phyloP scores from a whole-genome alignment of 2,329 filamentous ascomycete species.

The Zasmidium citrigriseum region DNA sequence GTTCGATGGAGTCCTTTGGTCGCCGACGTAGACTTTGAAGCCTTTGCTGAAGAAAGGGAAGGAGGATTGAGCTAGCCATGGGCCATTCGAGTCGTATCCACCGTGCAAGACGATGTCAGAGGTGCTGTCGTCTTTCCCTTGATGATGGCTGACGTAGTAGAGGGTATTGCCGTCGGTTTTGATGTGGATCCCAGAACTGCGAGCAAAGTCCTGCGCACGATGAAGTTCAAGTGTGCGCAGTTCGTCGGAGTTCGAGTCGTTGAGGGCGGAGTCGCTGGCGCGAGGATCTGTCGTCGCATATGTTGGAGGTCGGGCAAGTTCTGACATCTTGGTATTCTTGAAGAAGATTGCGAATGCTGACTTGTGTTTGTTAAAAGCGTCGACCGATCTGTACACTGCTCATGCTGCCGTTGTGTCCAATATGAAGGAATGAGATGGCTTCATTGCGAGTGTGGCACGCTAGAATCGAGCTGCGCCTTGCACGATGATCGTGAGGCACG shows the following conservation, averaged over 20 bases:
- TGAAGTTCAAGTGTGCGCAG: not conserved
- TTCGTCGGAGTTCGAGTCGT: not conserved
- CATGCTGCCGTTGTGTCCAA: not conserved
- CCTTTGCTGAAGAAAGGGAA: constrained; percentile 16
- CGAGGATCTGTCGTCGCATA: not conserved
- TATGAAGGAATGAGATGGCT: not conserved
- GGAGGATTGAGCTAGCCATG: constrained; percentile 18
- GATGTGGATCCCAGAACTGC: constrained; percentile 10
- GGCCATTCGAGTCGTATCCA: constrained; percentile 22
- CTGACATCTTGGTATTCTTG: not conserved
- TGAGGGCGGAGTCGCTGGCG: not conserved
- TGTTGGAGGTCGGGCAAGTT: not conserved
- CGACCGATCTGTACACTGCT: too few species aligned
- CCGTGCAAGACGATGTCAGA: constrained; percentile 22
- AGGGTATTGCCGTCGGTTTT: constrained; percentile 12
- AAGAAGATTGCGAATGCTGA: not conserved
- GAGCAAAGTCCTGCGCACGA: not conserved
- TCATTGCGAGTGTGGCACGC: not conserved
- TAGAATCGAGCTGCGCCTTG: not conserved
- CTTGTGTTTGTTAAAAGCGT: too few species aligned
- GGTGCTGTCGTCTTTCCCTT: constrained; percentile 3
- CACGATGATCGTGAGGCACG: too few species aligned
- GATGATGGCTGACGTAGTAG: constrained; percentile 22
- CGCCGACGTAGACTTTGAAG: constrained; percentile 21
- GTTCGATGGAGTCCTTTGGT: constrained; percentile 12